Base-by-base conservation (phyloP, 164 flowering plant species). In the Stephania cephalantha region DNA sequence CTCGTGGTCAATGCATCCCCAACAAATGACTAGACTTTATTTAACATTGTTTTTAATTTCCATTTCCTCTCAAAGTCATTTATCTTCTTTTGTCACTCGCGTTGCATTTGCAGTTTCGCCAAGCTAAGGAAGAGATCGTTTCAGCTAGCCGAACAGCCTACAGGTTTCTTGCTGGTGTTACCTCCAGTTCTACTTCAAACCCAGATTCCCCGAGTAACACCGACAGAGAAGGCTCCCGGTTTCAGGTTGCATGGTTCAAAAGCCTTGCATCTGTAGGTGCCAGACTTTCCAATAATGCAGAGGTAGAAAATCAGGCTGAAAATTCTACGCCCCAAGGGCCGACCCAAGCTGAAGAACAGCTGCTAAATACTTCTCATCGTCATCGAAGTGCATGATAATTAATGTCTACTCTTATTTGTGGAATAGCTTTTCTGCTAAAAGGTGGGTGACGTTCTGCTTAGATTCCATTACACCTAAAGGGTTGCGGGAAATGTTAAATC, bases 41-140 rank as follows among this genome's bases (percentile, higher is more conserved):
- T 35, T 35, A 35, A 35, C 42, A 35, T 2, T 35, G 4, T 35
- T 35, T 35, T 35, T 35, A 35, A 35, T 35, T 35, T 35, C 42
- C 42, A 35, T 0, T 35, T 35, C 42, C 42, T 35, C 42, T 4
- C 2, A 35, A 35, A 35, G 1, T 4, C 22, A 17, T 70, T 18
- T 11, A 30, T 44, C 52, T 9, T 45, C 9, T 46, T 18, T 53
- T 70, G 53, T 15, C n/a, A 17, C 18, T 58, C 20, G 6, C 13
- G 64, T 58, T 70, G 72, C 25, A 73, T 31, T 79, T 79, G 82
- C 91, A 94, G 97, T 85, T 89, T 2, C 86, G 89, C 77, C 97
- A 94, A 87, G 98, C 98, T 30, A 94, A 92, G 86, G 86, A 92
- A 65, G 97, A 92, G 88, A 87, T 94, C 45, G 89, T 92, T 55